Evolutionary conservation across 1,284 basidiomycete genomes (phyloP), one percentile per base, ranked within the genome.

Genomic region (Lignosus rhinocerotis): DNA sequence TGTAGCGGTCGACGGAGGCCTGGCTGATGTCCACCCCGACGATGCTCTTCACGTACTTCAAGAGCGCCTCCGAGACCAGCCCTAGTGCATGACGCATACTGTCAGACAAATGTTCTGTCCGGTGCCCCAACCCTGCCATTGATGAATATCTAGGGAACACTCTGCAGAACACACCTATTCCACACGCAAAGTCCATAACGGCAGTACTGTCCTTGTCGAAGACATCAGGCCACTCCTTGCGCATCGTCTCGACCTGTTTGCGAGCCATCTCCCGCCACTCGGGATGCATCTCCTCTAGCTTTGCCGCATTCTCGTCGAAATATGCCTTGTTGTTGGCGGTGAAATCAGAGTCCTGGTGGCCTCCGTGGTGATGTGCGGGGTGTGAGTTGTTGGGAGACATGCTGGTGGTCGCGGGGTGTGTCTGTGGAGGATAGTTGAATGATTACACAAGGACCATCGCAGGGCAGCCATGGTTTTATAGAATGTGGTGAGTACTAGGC

Each of bases 1-100:
- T 89, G 73, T 83, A 91, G 21, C 74, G 72, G 54, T 88, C 81
- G n/a, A 91, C 68, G 74, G 85, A 81, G 3, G 69, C 78, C 60
- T 83, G 80, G 68, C 84, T 87, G 68, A 90, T 87, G 67, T 92
- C 89, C 33, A 87, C 81, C 4, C 88, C 90, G 30, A 89, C 71
- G 61, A 92, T 78, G 21, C 75, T 76, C 66, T 82, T 85, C 44
- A 78, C 77, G 60, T 84, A 70, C 11, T 82, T 76, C 0, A 79
- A 81, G 19, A 90, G 51, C 21, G 45, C 76, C 56, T 80, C 75
- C 2, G 87, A 85, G 21, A 89, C 67, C 19, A 84, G 67, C 6
- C 88, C 87, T 89, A 51, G 36, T 11, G 36, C 36, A 38, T 16
- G 6, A 6, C 16, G 6, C 36, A 38, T 16, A 25, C 16, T n/a